These are phyloP conservation scores for Alternaria burnsii DNA, from an alignment of 2,329 filamentous ascomycete species.

Conservation along the genomic window DNA sequence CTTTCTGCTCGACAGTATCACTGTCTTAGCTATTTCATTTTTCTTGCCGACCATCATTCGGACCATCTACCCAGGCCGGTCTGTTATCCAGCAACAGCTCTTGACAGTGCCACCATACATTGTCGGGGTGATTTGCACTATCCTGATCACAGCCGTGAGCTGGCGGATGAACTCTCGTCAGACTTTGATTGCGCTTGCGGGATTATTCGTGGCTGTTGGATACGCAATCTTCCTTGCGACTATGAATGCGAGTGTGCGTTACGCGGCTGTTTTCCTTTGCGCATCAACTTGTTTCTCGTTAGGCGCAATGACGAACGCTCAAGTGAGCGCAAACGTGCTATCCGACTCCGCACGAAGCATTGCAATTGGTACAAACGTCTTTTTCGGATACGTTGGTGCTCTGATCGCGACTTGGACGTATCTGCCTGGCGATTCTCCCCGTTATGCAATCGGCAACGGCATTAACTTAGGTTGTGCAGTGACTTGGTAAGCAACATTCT, in stretches of 20 bases:
- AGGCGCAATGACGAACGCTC: slow-evolving; percentile 69
- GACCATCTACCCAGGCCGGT: slow-evolving; percentile 67
- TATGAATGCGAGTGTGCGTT: slow-evolving; percentile 58
- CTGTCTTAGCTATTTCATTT: slow-evolving; percentile 72
- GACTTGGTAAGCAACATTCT: slow-evolving; percentile 2
- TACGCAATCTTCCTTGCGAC: slow-evolving; percentile 73
- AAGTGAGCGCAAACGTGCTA: slow-evolving; percentile 73
- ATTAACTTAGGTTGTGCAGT: slow-evolving; percentile 2
- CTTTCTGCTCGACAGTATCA: slow-evolving; percentile 71
- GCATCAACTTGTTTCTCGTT: slow-evolving; percentile 67
- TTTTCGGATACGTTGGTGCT: slow-evolving; percentile 74
- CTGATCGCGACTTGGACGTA: slow-evolving; percentile 70
- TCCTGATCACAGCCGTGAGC: slow-evolving; percentile 65
- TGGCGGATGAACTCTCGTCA: slow-evolving; percentile 66
- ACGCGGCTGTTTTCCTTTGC: slow-evolving; percentile 73
- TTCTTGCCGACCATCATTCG: slow-evolving; percentile 73
- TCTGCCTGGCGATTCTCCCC: slow-evolving; percentile 65
- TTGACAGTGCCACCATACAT: slow-evolving; percentile 73
- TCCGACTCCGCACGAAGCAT: slow-evolving; percentile 67
- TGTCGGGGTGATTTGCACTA: slow-evolving; percentile 69
- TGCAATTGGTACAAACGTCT: slow-evolving; percentile 53
- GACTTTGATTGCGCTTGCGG: slow-evolving; percentile 64
- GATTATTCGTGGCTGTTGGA: slow-evolving; percentile 69
- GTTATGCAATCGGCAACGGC: slow-evolving; percentile 73
- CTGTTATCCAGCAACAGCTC: slow-evolving; percentile 68